Conservation (phyloP, 2,329 filamentous ascomycete genomes). For the Fusarium agapanthi region DNA sequence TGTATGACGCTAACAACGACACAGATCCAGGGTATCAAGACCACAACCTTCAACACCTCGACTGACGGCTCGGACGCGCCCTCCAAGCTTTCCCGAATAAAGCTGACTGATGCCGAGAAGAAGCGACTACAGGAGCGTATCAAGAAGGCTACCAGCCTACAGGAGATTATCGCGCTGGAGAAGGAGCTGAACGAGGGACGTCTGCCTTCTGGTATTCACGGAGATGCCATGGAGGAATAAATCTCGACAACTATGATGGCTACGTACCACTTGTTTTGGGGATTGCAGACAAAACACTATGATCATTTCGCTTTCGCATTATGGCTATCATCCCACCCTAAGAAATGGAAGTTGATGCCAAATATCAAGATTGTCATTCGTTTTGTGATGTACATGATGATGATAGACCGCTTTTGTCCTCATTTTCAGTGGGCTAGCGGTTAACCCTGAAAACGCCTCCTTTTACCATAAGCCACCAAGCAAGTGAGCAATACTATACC, state of each 20-base stretch:
- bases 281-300: conserved; percentile 25
- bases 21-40: conserved; percentile 85
- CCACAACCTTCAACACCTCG: conserved; percentile 71
- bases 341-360: neutral
- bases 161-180: conserved; percentile 90
- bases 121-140: conserved; percentile 87
- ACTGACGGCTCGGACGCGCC: conserved; percentile 55
- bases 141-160: conserved; percentile 84
- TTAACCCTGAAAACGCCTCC: neutral
- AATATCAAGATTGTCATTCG: neutral
- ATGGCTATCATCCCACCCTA: conserved; percentile 5
- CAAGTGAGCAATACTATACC: conserved; percentile 11
- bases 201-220: conserved; percentile 74
- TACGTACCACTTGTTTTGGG: conserved; percentile 7
- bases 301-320: conserved; percentile 17
- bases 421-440: neutral
- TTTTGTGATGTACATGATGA: neutral
- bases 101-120: conserved; percentile 88
- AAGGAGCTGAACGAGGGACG: conserved; percentile 91
- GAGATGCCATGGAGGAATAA: conserved; percentile 69
- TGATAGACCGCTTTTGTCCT: neutral
- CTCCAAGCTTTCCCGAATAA: conserved; percentile 78
- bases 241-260: neutral
- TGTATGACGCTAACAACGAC: conserved; percentile 12
- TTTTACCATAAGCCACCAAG: neutral